These are phyloP conservation scores for Mollisia scopiformis DNA, from an alignment of 2,329 filamentous ascomycete species.

Conservation along the genomic window DNA sequence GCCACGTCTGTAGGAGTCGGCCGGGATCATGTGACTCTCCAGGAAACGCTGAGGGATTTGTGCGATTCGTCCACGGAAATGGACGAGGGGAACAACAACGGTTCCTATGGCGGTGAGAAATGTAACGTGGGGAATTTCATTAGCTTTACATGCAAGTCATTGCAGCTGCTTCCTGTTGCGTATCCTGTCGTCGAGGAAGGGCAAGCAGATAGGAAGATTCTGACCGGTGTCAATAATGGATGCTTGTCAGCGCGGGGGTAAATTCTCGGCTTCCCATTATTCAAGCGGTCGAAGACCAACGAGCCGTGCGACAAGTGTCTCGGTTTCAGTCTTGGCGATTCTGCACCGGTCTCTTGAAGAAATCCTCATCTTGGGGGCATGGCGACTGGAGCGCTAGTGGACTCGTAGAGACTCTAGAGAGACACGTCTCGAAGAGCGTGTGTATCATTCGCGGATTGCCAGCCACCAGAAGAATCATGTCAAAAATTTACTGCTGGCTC, in stretches of 20 bases:
- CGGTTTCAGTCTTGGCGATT: constrained; percentile 6
- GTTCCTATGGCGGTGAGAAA: constrained; percentile 31
- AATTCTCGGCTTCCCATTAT: neutral
- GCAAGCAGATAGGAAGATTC: constrained; percentile 7
- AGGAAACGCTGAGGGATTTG: constrained; percentile 22
- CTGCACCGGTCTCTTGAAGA: neutral
- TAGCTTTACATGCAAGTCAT: constrained; percentile 27
- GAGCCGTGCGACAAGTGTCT: constrained; percentile 4
- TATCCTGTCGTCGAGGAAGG: no score
- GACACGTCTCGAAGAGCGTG: constrained; percentile 3
- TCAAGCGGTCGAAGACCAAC: neutral
- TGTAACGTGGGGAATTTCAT: constrained; percentile 23
- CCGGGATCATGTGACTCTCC: constrained; percentile 5
- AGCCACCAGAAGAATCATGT: neutral
- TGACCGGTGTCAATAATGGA: constrained; percentile 12
- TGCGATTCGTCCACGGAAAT: constrained; percentile 17
- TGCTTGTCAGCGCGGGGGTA: constrained; percentile 12
- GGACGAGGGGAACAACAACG: constrained; percentile 2
- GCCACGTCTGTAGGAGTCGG: neutral
- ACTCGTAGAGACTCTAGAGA: no score
- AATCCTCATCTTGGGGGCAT: neutral
- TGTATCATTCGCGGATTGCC: neutral
- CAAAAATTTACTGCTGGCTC: neutral
- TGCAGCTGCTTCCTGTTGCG: neutral
- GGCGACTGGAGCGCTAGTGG: neutral